A percentile compares a stretch with the other conserved stretches of the same genome.
phyloP scores from a whole-genome alignment of 306 rosid genomes.

The Rubus parviflorus region DNA sequence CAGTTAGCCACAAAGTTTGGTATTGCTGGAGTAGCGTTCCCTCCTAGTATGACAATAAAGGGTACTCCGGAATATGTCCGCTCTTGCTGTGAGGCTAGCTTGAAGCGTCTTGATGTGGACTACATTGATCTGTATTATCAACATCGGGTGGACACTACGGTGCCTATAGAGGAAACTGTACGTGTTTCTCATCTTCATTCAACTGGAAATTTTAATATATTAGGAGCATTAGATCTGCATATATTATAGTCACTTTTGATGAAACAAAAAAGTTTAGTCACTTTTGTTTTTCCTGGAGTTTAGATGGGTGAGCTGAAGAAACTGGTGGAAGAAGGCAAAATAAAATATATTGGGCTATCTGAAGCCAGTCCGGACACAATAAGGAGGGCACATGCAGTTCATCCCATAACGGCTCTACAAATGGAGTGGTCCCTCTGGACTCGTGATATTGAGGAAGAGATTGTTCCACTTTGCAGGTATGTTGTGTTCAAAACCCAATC shows the following conservation, averaged over 20 bases:
- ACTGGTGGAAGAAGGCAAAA: conserved; percentile 76
- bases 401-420: conserved; percentile 73
- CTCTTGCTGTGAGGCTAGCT: conserved; percentile 64
- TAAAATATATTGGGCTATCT: conserved; percentile 67
- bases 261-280: background rate
- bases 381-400: conserved; percentile 83
- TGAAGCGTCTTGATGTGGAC: conserved; percentile 66
- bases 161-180: conserved; percentile 78
- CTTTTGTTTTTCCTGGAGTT: background rate
- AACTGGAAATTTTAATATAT: background rate
- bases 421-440: conserved; percentile 84
- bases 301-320: conserved; percentile 77
- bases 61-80: conserved; percentile 82
- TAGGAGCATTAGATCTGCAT: background rate
- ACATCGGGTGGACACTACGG: conserved; percentile 65
- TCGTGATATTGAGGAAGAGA: conserved; percentile 71
- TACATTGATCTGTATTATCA: conserved; percentile 81
- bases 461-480: conserved; percentile 75
- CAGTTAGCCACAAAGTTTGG: conserved; percentile 83
- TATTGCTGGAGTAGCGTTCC: conserved; percentile 20
- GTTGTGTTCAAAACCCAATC: conserved; percentile 15
- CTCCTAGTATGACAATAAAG: conserved; percentile 28
- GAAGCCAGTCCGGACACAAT: conserved; percentile 78
- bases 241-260: background rate
- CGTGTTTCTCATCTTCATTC: background rate